phyloP scores from a whole-genome alignment of 1,284 basidiomycete genomes.

The Cutaneotrichosporon sp. region DNA sequence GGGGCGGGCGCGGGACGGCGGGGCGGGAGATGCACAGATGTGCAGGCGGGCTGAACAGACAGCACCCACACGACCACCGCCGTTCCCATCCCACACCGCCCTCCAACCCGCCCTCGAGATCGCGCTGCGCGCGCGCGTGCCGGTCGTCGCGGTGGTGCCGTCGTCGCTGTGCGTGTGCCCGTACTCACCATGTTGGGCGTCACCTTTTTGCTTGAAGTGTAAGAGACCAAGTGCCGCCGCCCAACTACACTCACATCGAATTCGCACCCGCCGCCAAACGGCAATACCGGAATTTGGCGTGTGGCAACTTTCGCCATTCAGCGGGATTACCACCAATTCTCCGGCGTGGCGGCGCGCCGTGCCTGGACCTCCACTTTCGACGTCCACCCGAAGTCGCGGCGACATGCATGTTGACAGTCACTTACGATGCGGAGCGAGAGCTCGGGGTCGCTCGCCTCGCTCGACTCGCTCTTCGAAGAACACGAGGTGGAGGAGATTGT shows the following conservation, averaged over 20 bases:
- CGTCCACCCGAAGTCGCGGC: background rate
- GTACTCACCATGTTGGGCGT: conserved; percentile 47
- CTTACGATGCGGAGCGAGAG: background rate
- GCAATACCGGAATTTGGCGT: background rate
- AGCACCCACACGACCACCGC: background rate
- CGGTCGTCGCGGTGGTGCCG: conserved; percentile 11
- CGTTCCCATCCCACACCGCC: background rate
- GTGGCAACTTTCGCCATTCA: background rate
- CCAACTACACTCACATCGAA: background rate
- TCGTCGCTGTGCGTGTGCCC: background rate
- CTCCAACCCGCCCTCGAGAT: background rate
- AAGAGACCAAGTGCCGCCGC: conserved; percentile 12
- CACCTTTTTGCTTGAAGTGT: conserved; percentile 31
- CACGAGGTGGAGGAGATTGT: background rate
- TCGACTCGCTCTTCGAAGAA: conserved; percentile 26
- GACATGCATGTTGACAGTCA: background rate
- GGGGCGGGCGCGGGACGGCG: no score
- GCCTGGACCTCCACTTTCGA: background rate
- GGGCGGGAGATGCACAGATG: no score
- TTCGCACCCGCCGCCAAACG: background rate
- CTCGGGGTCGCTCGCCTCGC: background rate
- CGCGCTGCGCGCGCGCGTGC: background rate
- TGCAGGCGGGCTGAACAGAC: no score
- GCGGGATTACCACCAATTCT: background rate
- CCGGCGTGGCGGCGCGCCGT: background rate